Conservation (phyloP, 305 asterid species). For the Fraxinus xanthoxyloides region DNA sequence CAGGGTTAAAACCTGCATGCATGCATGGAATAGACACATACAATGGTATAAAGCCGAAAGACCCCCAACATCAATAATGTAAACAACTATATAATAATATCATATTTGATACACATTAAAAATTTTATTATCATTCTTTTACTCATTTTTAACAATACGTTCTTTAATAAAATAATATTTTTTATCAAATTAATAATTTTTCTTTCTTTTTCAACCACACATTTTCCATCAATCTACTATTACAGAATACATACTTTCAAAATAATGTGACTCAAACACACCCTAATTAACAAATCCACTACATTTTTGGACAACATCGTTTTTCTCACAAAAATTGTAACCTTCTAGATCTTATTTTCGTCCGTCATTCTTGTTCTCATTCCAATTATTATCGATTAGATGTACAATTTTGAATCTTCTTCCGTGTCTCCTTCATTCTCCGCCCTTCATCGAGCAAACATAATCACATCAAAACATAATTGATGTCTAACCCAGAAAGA, state of each 20-base stretch:
- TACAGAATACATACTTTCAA: too few species aligned
- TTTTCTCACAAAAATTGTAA: conserved; percentile 31
- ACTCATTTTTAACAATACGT: too few species aligned
- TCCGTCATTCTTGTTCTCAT: conserved; percentile 15
- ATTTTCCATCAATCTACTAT: too few species aligned
- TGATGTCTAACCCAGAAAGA: background rate
- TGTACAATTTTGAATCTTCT: background rate
- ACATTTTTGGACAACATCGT: conserved; percentile 45
- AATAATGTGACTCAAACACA: too few species aligned
- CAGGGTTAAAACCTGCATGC: background rate
- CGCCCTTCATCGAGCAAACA: background rate
- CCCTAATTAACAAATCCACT: background rate
- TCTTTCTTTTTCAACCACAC: too few species aligned
- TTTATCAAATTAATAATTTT: too few species aligned
- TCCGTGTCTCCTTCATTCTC: background rate
- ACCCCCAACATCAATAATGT: background rate
- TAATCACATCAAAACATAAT: too few species aligned
- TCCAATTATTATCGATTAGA: background rate
- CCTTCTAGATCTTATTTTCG: conserved; percentile 24
- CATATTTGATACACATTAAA: too few species aligned
- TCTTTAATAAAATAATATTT: too few species aligned
- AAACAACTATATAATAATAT: too few species aligned
- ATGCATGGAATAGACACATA: background rate
- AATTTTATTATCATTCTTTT: too few species aligned
- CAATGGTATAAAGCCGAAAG: background rate